Evolutionary conservation across 768 basidiomycete species (phyloP), one percentile per base, ranked within the genome.

Genomic region (Nidularia pulvinata): DNA sequence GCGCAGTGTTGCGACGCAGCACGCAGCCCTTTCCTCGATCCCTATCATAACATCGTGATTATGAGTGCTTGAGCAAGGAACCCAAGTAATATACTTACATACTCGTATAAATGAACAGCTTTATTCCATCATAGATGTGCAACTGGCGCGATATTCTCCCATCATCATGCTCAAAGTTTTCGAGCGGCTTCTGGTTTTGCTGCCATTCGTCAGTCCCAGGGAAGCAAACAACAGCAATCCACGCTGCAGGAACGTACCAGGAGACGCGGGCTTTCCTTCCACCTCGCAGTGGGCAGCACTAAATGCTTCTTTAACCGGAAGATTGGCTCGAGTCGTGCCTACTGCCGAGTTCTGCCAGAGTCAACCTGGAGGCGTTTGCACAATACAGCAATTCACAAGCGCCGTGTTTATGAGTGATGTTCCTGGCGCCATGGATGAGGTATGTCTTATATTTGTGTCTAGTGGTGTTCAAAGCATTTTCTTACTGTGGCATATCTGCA

Each of bases 171-270:
- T 25, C 25, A 25, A 25, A 25, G 25, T 25, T 25, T 4, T 25
- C 25, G 25, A 25, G 4, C 25, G 25, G 25, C 25, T 25, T 4
- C 25, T 25, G 25, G 25, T 25, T 25, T 25, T 25, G 25, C 25
- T 25, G 1, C 25, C 25, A 2, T 25, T 25, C 25, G 4, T 25
- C 25, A 25, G 25, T 25, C 25, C 25, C 4, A 25, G 25, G 25
- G 25, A 25, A 2, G 25, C 25, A 4, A 25, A 2, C 25, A 25
- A 25, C 25, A 25, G 25, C 25, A 25, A 25, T 25, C 25, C 25
- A 25, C 25, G 4, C 25, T 66, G 63, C 34, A 57, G 61, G 34
- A 66, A 60, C 52, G 50, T 60, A 3, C 65, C 65, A 10, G 63
- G 65, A 13, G 51, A 54, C 49, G 9, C 55, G 7, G 60, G 56